Evolutionary conservation across 2,329 filamentous ascomycete species (phyloP), one percentile per base, ranked within the genome.

Genomic region (Lomentospora prolificans): DNA sequence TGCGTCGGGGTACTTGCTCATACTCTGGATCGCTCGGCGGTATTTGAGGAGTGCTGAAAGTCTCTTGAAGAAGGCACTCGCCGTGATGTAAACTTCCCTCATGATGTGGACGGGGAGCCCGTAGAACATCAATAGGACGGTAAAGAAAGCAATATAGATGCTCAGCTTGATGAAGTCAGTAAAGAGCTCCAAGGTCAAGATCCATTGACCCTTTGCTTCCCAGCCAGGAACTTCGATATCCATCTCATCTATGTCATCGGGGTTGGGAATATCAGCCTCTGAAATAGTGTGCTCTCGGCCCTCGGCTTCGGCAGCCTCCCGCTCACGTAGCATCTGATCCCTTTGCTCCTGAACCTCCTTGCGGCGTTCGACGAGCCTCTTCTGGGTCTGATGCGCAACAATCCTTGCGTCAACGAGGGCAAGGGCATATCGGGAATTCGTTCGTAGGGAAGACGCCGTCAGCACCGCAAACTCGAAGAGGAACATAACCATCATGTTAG

Each of bases 401-500:
- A 96, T 86, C 51, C 79, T 80, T 50, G 87, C 81, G 69, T 99
- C 94, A 7, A 85, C 75, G 46, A 96, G 70, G 3, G 87, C 88
- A 53, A 97, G 79, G 19, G 80, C 69, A 69, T 99, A 99, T 58
- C 91, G 84, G 55, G 84, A 76, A 2, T 82, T 79, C 0, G 90
- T 96, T 51, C 92, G 90, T 54, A 84, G 76, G 1, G 92, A 95
- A 53, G 85, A 85, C 8, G 95, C 86, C 2, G 84, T 79, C 58
- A 97, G 74, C 46, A 99, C 85, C 36, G 92, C 91, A 66, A 97
- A 97, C 69, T 99, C 94, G 64, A 99, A 99, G 4, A 95, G 84
- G 65, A 99, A 99, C 90, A 99, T 97, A 60, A 99, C 90, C 90
- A 97, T 99, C 88, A 99, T 97, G 58, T 95, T 94, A 0, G 92